Evolutionary conservation across 2,329 filamentous ascomycete species (phyloP).

Genomic region (Simplicillium aogashimaense): DNA sequence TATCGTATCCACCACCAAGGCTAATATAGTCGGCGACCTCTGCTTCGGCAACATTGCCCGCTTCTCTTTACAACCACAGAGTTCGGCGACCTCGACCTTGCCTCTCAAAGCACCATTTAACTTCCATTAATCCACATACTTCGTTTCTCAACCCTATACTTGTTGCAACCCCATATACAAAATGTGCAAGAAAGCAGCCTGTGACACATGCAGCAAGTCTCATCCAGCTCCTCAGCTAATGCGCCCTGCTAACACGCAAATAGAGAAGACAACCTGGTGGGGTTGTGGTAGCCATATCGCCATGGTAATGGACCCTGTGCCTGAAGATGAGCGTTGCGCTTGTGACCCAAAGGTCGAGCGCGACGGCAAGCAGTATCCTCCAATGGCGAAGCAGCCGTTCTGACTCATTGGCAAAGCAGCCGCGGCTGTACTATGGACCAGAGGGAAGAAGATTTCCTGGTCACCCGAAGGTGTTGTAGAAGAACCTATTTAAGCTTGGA

Average conservation of each 20-base stretch:
- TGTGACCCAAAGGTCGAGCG: slow-evolving; percentile 55
- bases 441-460: slow-evolving; percentile 17
- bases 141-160: too few relatives aligned
- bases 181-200: slow-evolving; percentile 59
- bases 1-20: too few relatives aligned
- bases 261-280: slow-evolving; percentile 53
- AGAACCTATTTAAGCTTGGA: slow-evolving; percentile 9
- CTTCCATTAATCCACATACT: too few relatives aligned
- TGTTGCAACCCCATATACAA: slow-evolving; percentile 1
- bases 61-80: too few relatives aligned
- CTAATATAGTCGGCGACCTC: too few relatives aligned
- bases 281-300: slow-evolving; percentile 55
- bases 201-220: slow-evolving; percentile 51
- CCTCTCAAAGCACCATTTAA: too few relatives aligned
- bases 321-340: slow-evolving; percentile 50
- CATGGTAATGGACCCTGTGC: slow-evolving; percentile 50
- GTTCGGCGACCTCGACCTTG: too few relatives aligned
- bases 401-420: slow-evolving; percentile 25
- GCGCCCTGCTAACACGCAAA: not conserved
- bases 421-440: slow-evolving; percentile 16
- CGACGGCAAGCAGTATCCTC: slow-evolving; percentile 54
- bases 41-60: too few relatives aligned
- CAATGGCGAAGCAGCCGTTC: slow-evolving; percentile 39
- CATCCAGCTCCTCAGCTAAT: slow-evolving; percentile 2
- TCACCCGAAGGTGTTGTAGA: slow-evolving; percentile 19